Conservation (phyloP, 345 rosid species). For the Brassica incana region DNA sequence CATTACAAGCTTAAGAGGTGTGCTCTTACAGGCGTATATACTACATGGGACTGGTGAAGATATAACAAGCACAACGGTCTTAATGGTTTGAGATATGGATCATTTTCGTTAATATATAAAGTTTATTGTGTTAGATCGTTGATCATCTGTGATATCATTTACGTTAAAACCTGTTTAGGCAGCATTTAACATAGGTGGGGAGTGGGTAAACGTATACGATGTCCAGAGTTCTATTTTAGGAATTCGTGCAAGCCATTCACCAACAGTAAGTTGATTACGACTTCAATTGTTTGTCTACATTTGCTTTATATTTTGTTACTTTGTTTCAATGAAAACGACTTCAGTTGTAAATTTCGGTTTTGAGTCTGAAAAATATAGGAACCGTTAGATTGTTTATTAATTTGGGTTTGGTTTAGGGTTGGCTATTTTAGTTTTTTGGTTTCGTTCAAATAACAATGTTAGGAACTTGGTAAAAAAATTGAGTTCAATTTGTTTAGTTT, state of each 20-base stretch:
- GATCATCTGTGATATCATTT: background rate
- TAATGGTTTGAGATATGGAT: slow-evolving; percentile 44
- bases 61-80: slow-evolving; percentile 43
- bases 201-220: slow-evolving; percentile 48
- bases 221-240: slow-evolving; percentile 63
- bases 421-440: background rate
- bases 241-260: slow-evolving; percentile 50
- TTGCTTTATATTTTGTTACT: background rate
- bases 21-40: slow-evolving; percentile 60
- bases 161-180: slow-evolving; percentile 46
- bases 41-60: slow-evolving; percentile 52
- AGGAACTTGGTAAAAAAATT: background rate
- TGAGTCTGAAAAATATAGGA: background rate
- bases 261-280: slow-evolving; percentile 45
- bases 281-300: background rate
- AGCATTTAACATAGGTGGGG: slow-evolving; percentile 69
- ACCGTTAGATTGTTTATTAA: background rate
- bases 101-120: background rate
- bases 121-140: background rate
- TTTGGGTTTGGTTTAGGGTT: background rate
- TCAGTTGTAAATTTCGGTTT: background rate
- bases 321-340: background rate
- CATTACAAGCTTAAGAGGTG: background rate
- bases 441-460: background rate
- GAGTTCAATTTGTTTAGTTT: background rate